Evolutionary conservation across 108 stramenopile species (phyloP), one percentile per base, ranked within the genome.

Genomic region (Pseudonitzschia pungens): DNA sequence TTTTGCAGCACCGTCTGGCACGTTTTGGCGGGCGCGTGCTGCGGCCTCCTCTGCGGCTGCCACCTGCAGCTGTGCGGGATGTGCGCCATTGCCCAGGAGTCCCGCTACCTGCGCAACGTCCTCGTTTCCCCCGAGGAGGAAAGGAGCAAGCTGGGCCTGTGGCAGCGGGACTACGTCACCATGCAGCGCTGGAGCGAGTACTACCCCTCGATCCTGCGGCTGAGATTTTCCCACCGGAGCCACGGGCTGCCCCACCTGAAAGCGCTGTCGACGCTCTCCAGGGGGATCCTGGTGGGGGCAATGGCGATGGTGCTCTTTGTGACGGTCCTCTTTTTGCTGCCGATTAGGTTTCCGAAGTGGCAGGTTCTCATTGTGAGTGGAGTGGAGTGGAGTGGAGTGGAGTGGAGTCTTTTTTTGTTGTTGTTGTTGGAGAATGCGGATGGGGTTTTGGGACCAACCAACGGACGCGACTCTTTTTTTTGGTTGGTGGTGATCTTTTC

Each of bases 61-160:
- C 82, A 91, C 36, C 29, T 85, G 15, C 93, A 95, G 77, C 51
- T 82, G 16, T 90, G 88, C 51, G 93, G 93, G 36, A 76, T 84
- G 16, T 95, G 93, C 52, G 93, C 86, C 3, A 29, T 91, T 40
- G 91, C 91, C 10, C 93, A 95, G 73, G 93, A 95, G 78, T 87
- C 79, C 43, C 79, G 91, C 7, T 82, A 91, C 50, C 68, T 92
- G 3, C 81, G 87, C 36, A 36, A 5, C 36, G 36, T 36, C 36
- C 4, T 36, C 36, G 36, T 36, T 36, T 36, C 6, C 36, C 2
- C 6, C 36, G 29, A 36, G 6, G n/a, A 9, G 12, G n/a, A n/a
- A n/a, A n/a, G n/a, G n/a, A n/a, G n/a, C n/a, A n/a, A n/a, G n/a
- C 68, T 85, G 26, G 71, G 64, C 12, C 70, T 81, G 22, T 80